A percentile compares a stretch with the other conserved stretches of the same genome.
phyloP scores from a whole-genome alignment of 257 asterid genomes.

The Ilex aquifolium region DNA sequence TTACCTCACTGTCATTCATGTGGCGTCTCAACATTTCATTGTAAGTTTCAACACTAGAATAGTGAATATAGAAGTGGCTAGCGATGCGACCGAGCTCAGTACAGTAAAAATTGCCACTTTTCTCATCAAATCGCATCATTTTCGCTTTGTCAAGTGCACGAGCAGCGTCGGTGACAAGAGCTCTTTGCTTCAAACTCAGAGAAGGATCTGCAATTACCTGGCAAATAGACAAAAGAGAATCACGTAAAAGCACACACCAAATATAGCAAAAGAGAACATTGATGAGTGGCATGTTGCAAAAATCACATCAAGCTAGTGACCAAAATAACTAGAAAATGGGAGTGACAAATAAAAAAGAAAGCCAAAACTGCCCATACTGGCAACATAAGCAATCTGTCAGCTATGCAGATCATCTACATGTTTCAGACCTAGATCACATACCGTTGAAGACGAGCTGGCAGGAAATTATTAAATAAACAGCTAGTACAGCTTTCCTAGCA shows the following conservation, averaged over 20 bases:
- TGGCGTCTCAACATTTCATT: conserved; percentile 85
- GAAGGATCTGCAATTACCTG: conserved; percentile 95
- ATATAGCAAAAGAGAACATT: neutral
- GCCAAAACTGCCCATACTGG: neutral
- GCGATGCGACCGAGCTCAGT: conserved; percentile 99
- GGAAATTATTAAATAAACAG: no score
- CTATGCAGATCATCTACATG: neutral
- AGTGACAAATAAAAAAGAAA: conserved; percentile 11
- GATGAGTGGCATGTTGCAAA: neutral
- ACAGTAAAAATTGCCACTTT: conserved; percentile 96
- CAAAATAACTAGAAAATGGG: neutral
- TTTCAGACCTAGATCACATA: neutral
- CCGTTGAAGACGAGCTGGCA: neutral
- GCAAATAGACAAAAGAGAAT: conserved; percentile 1
- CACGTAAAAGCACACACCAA: neutral
- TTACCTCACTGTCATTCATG: conserved; percentile 98
- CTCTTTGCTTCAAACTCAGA: conserved; percentile 84
- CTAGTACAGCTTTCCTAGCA: no score
- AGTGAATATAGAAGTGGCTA: conserved; percentile 94
- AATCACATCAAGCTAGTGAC: neutral
- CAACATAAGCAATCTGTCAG: neutral
- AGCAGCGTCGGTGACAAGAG: conserved; percentile 88
- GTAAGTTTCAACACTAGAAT: conserved; percentile 95
- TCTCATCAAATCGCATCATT: conserved; percentile 99
- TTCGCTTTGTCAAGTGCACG: conserved; percentile 97